A percentile compares a stretch with the other conserved stretches of the same genome.
These are phyloP conservation scores for Cucurbita argyrosperma DNA, from an alignment of 306 rosid species.

Conservation along the genomic window DNA sequence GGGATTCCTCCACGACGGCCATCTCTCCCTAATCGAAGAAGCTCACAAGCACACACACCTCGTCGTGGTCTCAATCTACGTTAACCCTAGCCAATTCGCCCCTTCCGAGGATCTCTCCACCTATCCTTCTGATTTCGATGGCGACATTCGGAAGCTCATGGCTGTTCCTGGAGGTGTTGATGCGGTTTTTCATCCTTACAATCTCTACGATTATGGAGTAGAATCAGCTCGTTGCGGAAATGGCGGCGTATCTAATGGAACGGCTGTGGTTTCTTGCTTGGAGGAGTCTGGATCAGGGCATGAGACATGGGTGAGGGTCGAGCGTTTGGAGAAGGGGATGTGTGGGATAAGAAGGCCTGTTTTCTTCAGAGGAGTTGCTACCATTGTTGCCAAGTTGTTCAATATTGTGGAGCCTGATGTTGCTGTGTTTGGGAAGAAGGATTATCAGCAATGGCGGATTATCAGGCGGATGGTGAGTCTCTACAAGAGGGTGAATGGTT, in stretches of 20 bases:
- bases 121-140: constrained; percentile 72
- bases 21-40: constrained; percentile 47
- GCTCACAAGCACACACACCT: constrained; percentile 37
- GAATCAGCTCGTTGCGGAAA: not conserved
- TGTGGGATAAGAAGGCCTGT: constrained; percentile 79
- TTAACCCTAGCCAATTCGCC: constrained; percentile 80
- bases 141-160: constrained; percentile 49
- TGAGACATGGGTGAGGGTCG: constrained; percentile 77
- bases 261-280: constrained; percentile 34
- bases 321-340: constrained; percentile 59
- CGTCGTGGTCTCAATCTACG: constrained; percentile 61
- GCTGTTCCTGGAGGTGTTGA: constrained; percentile 52
- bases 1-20: constrained; percentile 83
- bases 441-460: constrained; percentile 81
- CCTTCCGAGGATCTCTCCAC: constrained; percentile 73
- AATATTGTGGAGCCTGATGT: constrained; percentile 83
- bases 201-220: constrained; percentile 43
- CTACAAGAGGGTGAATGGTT: not conserved
- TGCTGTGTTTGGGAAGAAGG: constrained; percentile 83
- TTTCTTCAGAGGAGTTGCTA: constrained; percentile 83
- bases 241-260: not conserved
- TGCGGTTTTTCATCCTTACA: constrained; percentile 53
- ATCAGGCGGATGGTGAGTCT: constrained; percentile 54
- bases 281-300: constrained; percentile 50
- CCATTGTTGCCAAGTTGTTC: constrained; percentile 70